These are phyloP conservation scores for Didymosphaeria variabile DNA, from an alignment of 2,329 filamentous ascomycete genomes.

Conservation along the genomic window DNA sequence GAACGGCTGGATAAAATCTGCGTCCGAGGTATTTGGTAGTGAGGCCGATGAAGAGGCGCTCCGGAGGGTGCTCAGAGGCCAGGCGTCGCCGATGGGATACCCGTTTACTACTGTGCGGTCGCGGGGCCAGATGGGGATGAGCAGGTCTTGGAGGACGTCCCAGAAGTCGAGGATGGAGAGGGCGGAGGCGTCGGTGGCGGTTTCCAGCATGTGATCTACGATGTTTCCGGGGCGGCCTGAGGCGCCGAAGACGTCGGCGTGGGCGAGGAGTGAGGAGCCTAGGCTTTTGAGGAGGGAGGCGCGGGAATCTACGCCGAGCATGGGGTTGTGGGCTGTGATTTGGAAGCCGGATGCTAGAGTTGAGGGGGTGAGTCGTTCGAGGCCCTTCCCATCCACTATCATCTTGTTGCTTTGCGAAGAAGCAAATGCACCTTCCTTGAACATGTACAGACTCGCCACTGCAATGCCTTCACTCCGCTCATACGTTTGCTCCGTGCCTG, in stretches of 20 bases:
- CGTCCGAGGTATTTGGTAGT: conserved; percentile 47
- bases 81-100: conserved; percentile 86
- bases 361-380: conserved; percentile 76
- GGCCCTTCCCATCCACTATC: conserved; percentile 66
- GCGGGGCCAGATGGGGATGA: conserved; percentile 85
- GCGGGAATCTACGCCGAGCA: conserved; percentile 82
- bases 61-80: conserved; percentile 84
- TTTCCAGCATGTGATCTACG: conserved; percentile 57
- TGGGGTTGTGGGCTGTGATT: conserved; percentile 76
- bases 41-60: conserved; percentile 56
- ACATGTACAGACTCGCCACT: conserved; percentile 83
- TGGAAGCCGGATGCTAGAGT: conserved; percentile 81
- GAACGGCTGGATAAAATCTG: conserved; percentile 81
- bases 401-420: conserved; percentile 76
- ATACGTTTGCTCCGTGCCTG: conserved; percentile 81
- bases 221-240: conserved; percentile 89
- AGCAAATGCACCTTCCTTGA: conserved; percentile 82
- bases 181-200: conserved; percentile 27
- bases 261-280: conserved; percentile 76
- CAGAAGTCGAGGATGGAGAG: conserved; percentile 85
- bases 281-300: conserved; percentile 79
- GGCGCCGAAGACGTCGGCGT: conserved; percentile 77
- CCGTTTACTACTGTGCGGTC: conserved; percentile 86
- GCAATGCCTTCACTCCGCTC: conserved; percentile 87
- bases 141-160: conserved; percentile 84